Evolutionary conservation across 805 yeast genomes (phyloP).

Genomic region (Pichia gijzeniarum): DNA sequence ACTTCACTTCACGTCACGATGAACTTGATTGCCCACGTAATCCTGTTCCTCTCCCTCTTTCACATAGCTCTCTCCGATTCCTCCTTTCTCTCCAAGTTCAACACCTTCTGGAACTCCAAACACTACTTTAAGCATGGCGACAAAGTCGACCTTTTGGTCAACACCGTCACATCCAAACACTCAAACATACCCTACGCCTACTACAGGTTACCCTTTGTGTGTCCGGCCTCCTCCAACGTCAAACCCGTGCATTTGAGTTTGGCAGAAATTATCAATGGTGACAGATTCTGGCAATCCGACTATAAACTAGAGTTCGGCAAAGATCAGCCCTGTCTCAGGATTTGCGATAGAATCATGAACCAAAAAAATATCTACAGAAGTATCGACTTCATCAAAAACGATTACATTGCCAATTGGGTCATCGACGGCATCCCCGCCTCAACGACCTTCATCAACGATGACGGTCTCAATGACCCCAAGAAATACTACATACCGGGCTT

Average conservation of each 20-base stretch:
- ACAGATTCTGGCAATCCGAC: conserved; percentile 69
- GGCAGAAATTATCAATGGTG: conserved; percentile 77
- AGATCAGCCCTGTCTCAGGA: conserved; percentile 58
- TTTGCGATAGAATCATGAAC: conserved; percentile 63
- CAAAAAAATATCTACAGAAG: conserved; percentile 49
- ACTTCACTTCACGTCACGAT: no score
- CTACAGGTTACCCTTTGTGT: conserved; percentile 72
- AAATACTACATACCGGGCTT: conserved; percentile 78
- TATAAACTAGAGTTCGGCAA: conserved; percentile 56
- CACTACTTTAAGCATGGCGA: conserved; percentile 45
- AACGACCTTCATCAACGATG: conserved; percentile 63
- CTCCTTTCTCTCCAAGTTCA: neutral
- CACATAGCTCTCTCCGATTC: neutral
- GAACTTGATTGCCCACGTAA: no score
- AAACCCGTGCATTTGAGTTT: conserved; percentile 61
- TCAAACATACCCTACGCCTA: conserved; percentile 73
- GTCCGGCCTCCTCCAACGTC: conserved; percentile 54
- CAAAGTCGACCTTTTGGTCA: conserved; percentile 60
- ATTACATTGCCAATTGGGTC: conserved; percentile 78
- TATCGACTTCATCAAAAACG: conserved; percentile 52
- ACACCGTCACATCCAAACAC: conserved; percentile 72
- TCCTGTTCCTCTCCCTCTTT: no score
- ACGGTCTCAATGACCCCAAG: conserved; percentile 40
- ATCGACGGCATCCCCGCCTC: conserved; percentile 85
- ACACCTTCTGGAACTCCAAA: conserved; percentile 27